Base-by-base conservation (phyloP, 352 stramenopile genomes). In the Globisporangium cylindrosporum region DNA sequence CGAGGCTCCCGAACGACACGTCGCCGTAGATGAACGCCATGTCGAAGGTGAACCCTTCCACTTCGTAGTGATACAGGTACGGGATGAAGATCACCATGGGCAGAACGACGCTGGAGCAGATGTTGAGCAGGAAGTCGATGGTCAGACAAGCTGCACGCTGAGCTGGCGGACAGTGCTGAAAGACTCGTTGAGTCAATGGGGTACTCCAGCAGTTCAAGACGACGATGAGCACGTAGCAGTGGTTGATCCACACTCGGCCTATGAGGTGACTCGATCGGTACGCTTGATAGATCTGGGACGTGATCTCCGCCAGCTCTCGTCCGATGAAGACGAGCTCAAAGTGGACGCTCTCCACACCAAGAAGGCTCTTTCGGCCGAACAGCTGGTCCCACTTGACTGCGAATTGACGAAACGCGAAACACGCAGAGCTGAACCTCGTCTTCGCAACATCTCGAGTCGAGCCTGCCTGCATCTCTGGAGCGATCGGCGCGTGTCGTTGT, bases 1-100 rank as follows among this genome's bases (percentile, higher is more conserved):
- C 71, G 15, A 87, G 63, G 32, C 76, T 83, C 4, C 70, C 65
- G 36, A 85, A 88, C 34, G 25, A 68, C 62, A 74, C 70, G 36
- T 88, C 81, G 18, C 72, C 72, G 51, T 87, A 89, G 3, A 85
- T 57, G 14, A 80, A 41, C 9, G 29, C 14, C 25, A 75, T 54
- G 4, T 76, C 66, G 58, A 88, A 86, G 27, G 71, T 69, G 59
- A 73, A 77, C 18, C 10, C 53, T 4, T 77, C 41, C 7, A 73
- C 46, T 34, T 86, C 67, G 38, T 78, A 86, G 18, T 68, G 49
- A 34, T 69, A 27, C 1, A 72, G 57, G 56, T 79, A 79, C 29
- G 75, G 75, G 27, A 73, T 36, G 64, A 81, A 77, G 24, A 79
- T 77, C n/a, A 81, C 25, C 43, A 75, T 29, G 24, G 75, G 69